Percentiles rank a stretch among this genome's conserved stretches.
These are phyloP conservation scores for Colletotrichum cordylinicola DNA, from an alignment of 2,329 filamentous ascomycete species.

Conservation along the genomic window DNA sequence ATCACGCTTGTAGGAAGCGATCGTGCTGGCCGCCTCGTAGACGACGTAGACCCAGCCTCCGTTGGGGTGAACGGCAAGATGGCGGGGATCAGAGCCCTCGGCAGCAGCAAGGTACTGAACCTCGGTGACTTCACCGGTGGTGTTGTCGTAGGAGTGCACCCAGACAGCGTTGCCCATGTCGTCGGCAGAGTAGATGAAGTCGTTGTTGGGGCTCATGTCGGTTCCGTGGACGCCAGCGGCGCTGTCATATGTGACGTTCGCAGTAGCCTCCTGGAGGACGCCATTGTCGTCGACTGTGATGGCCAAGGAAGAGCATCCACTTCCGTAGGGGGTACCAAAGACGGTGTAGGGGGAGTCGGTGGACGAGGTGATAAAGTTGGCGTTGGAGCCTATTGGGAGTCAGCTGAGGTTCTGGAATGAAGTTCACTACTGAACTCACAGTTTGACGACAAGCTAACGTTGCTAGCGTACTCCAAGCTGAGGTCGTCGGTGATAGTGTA, in stretches of 20 bases:
- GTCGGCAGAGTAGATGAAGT: slow-evolving; percentile 35
- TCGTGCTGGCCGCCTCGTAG: slow-evolving; percentile 28
- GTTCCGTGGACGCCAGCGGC: slow-evolving; percentile 31
- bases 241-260: slow-evolving; percentile 25
- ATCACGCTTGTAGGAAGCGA: slow-evolving; percentile 31
- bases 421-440: slow-evolving; percentile 10
- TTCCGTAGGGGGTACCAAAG: slow-evolving; percentile 26
- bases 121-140: slow-evolving; percentile 22
- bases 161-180: slow-evolving; percentile 35
- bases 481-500: slow-evolving; percentile 11
- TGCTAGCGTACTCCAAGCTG: slow-evolving; percentile 1
- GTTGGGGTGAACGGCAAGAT: slow-evolving; percentile 32
- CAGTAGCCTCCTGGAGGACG: slow-evolving; percentile 14
- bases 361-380: slow-evolving; percentile 26
- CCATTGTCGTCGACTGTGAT: slow-evolving; percentile 28
- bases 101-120: slow-evolving; percentile 24
- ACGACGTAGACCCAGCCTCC: slow-evolving; percentile 33
- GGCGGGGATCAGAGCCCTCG: slow-evolving; percentile 28
- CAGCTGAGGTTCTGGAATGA: not conserved
- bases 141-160: slow-evolving; percentile 29
- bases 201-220: slow-evolving; percentile 21
- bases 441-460: slow-evolving; percentile 1
- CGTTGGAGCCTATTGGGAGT: not conserved
- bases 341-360: slow-evolving; percentile 24
- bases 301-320: slow-evolving; percentile 24